phyloP scores from a whole-genome alignment of 169 alveolate species.

The Miamiensis avidus region DNA sequence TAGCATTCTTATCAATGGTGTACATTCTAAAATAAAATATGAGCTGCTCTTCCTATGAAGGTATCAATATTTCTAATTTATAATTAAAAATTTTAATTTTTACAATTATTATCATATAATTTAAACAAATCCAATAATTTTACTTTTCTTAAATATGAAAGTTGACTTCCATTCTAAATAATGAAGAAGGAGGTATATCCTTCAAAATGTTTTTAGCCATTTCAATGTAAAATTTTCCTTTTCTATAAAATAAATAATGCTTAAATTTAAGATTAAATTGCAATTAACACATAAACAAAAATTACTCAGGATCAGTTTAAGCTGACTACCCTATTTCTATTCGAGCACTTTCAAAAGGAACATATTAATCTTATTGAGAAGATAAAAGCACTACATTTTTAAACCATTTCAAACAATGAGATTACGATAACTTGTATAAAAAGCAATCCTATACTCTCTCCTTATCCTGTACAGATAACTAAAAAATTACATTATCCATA shows the following conservation, averaged over 20 bases:
- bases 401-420: constrained; percentile 84
- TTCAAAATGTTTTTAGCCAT: constrained; percentile 80
- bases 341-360: constrained; percentile 86
- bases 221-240: constrained; percentile 57
- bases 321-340: constrained; percentile 68
- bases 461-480: constrained; percentile 63
- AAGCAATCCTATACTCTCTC: constrained; percentile 72
- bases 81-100: constrained; percentile 32
- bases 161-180: constrained; percentile 85
- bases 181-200: constrained; percentile 44
- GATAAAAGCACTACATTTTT: constrained; percentile 72
- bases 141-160: constrained; percentile 75
- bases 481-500: too few species aligned
- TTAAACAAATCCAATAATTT: not conserved
- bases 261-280: constrained; percentile 31
- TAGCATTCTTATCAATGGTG: constrained; percentile 59
- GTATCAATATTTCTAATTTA: constrained; percentile 66
- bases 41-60: constrained; percentile 75
- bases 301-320: constrained; percentile 51
- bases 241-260: not conserved
- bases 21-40: constrained; percentile 70
- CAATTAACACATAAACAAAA: constrained; percentile 28
- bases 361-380: constrained; percentile 79
- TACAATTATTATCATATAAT: constrained; percentile 22
- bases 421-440: constrained; percentile 70